phyloP scores from a whole-genome alignment of 805 yeast species.

The Candida germanica region DNA sequence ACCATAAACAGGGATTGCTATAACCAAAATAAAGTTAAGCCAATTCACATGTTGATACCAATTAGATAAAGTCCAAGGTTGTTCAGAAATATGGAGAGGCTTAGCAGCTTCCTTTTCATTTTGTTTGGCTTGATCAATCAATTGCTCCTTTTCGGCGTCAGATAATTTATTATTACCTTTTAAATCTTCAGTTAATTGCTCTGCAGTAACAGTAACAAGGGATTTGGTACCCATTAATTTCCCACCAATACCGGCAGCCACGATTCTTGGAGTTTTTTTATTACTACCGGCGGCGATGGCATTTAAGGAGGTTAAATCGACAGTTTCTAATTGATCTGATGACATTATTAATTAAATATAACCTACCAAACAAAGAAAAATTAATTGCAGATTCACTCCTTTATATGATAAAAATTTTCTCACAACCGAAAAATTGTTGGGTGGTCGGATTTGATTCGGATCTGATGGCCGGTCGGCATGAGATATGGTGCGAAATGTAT shows the following conservation, averaged over 20 bases:
- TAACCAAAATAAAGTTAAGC: slow-evolving; percentile 67
- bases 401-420: slow-evolving; percentile 2
- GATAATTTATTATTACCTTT: slow-evolving; percentile 28
- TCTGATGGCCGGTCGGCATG: too few species aligned
- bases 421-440: slow-evolving; percentile 3
- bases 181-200: slow-evolving; percentile 53
- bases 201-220: slow-evolving; percentile 65
- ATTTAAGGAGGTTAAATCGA: slow-evolving; percentile 69
- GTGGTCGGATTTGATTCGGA: slow-evolving; percentile 5
- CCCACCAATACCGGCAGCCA: slow-evolving; percentile 76
- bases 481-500: too few species aligned
- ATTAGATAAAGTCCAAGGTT: slow-evolving; percentile 70
- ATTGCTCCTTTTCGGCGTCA: slow-evolving; percentile 34
- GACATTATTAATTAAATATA: slow-evolving; percentile 5
- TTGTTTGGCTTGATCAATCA: slow-evolving; percentile 17
- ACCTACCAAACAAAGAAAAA: too few species aligned
- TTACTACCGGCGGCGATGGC: slow-evolving; percentile 81
- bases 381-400: too few species aligned
- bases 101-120: slow-evolving; percentile 29
- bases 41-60: slow-evolving; percentile 78
- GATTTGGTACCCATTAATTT: slow-evolving; percentile 77
- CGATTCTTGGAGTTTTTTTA: slow-evolving; percentile 66
- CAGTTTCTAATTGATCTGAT: slow-evolving; percentile 19
- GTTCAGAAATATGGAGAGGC: slow-evolving; percentile 61
- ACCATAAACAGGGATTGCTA: slow-evolving; percentile 59